Conservation (phyloP, 2,329 filamentous ascomycete species). For the Talaromyces sp. region DNA sequence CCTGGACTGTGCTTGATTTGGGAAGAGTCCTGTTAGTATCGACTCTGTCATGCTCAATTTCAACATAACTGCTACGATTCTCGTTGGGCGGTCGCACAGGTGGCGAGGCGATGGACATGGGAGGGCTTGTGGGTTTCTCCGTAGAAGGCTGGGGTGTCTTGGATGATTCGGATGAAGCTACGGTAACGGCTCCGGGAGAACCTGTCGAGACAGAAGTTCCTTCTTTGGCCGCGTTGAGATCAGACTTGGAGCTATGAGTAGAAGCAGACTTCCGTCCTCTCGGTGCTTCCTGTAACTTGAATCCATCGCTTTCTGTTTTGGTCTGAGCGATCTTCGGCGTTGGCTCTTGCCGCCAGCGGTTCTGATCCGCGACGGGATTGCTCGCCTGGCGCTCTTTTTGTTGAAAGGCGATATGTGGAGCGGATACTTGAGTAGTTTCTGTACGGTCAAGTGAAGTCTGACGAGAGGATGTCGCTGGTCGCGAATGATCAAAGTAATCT, state of each 20-base stretch:
- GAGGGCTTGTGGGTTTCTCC: slow-evolving; percentile 20
- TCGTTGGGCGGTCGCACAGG: slow-evolving; percentile 56
- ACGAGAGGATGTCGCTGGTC: slow-evolving; percentile 27
- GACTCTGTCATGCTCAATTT: slow-evolving; percentile 52
- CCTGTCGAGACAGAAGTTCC: slow-evolving; percentile 40
- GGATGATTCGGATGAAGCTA: slow-evolving; percentile 27
- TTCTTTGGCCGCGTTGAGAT: slow-evolving; percentile 29
- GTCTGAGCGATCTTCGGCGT: slow-evolving; percentile 18
- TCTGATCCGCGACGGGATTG: slow-evolving; percentile 34
- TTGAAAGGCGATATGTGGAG: slow-evolving; percentile 89
- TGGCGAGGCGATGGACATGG: slow-evolving; percentile 33
- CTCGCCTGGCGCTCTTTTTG: slow-evolving; percentile 70
- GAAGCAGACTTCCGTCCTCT: slow-evolving; percentile 57
- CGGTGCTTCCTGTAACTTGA: slow-evolving; percentile 78
- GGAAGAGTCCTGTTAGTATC: slow-evolving; percentile 37
- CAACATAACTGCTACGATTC: slow-evolving; percentile 39
- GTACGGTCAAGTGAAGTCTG: slow-evolving; percentile 23
- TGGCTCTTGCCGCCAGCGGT: slow-evolving; percentile 28
- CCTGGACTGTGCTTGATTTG: slow-evolving; percentile 28
- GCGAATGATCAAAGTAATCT: slow-evolving; percentile 55
- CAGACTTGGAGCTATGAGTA: slow-evolving; percentile 14
- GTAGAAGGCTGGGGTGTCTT: slow-evolving; percentile 27
- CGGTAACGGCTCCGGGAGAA: slow-evolving; percentile 23
- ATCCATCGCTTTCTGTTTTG: slow-evolving; percentile 52
- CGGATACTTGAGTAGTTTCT: slow-evolving; percentile 49